These are phyloP conservation scores for Chaetomium sp. DNA, from an alignment of 2,329 filamentous ascomycete genomes.

Conservation along the genomic window DNA sequence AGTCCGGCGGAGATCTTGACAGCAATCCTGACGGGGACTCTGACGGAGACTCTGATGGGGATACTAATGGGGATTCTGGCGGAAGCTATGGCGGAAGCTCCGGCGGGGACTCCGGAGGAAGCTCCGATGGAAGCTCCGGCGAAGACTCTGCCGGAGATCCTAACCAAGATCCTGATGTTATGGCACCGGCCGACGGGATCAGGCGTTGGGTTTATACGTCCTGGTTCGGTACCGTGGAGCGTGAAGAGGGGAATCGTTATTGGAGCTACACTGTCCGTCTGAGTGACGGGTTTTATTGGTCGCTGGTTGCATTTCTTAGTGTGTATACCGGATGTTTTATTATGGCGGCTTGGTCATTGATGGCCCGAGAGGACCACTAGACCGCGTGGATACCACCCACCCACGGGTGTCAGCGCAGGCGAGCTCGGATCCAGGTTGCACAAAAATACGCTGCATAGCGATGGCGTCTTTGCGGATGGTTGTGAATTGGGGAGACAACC, in stretches of 20 bases:
- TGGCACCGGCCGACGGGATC: too few species aligned
- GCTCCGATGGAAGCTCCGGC: too few species aligned
- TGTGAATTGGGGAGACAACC: neutral
- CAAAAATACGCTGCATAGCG: slow-evolving; percentile 18
- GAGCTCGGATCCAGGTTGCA: neutral
- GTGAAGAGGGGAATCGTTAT: neutral
- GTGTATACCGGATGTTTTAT: neutral
- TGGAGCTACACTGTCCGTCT: neutral
- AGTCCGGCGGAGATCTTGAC: too few species aligned
- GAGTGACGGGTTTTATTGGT: neutral
- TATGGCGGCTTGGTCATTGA: neutral
- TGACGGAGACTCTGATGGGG: too few species aligned
- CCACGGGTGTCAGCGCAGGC: neutral
- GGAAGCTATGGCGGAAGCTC: too few species aligned
- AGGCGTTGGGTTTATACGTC: neutral
- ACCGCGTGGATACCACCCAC: neutral
- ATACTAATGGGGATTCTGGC: too few species aligned
- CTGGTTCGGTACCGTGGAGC: neutral
- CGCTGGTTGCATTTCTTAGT: neutral
- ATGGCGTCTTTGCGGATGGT: slow-evolving; percentile 14
- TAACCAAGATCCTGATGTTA: neutral
- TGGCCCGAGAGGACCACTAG: neutral
- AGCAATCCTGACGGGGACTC: too few species aligned
- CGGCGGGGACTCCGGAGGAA: too few species aligned
- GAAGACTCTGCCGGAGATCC: neutral